These are phyloP conservation scores for Onygenales sp. DNA, from an alignment of 2,329 filamentous ascomycete species.

Conservation along the genomic window DNA sequence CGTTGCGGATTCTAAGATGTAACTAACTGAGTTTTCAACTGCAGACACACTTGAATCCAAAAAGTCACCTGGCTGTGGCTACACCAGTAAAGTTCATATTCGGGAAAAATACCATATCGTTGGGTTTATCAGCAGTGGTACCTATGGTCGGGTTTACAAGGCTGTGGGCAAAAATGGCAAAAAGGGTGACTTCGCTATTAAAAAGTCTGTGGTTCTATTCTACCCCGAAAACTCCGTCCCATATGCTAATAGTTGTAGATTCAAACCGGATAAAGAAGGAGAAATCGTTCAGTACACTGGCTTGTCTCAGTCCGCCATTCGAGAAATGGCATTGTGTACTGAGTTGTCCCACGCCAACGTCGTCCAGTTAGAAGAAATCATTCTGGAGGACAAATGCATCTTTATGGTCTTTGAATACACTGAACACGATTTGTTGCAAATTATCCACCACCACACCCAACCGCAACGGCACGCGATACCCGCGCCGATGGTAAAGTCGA, in stretches of 20 bases:
- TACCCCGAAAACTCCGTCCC: not conserved
- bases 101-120: slow-evolving; percentile 92
- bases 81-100: slow-evolving; percentile 70
- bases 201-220: slow-evolving; percentile 56
- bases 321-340: slow-evolving; percentile 94
- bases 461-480: slow-evolving; percentile 82
- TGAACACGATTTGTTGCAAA: slow-evolving; percentile 92
- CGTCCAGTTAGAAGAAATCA: slow-evolving; percentile 86
- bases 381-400: slow-evolving; percentile 96
- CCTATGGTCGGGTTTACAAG: slow-evolving; percentile 97
- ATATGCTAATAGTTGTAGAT: slow-evolving; percentile 32
- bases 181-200: slow-evolving; percentile 87
- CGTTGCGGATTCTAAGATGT: not conserved
- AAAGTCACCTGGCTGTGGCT: slow-evolving; percentile 39
- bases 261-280: slow-evolving; percentile 97
- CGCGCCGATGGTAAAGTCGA: slow-evolving; percentile 78
- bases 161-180: slow-evolving; percentile 66
- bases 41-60: slow-evolving; percentile 29
- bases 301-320: slow-evolving; percentile 92
- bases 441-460: slow-evolving; percentile 95
- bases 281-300: slow-evolving; percentile 92
- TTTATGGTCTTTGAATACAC: slow-evolving; percentile 99
- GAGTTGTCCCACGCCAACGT: slow-evolving; percentile 85
- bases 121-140: slow-evolving; percentile 95
- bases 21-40: slow-evolving; percentile 16